These are phyloP conservation scores for Pyrrhoderma noxium DNA, from an alignment of 1,284 basidiomycete species.

Conservation along the genomic window DNA sequence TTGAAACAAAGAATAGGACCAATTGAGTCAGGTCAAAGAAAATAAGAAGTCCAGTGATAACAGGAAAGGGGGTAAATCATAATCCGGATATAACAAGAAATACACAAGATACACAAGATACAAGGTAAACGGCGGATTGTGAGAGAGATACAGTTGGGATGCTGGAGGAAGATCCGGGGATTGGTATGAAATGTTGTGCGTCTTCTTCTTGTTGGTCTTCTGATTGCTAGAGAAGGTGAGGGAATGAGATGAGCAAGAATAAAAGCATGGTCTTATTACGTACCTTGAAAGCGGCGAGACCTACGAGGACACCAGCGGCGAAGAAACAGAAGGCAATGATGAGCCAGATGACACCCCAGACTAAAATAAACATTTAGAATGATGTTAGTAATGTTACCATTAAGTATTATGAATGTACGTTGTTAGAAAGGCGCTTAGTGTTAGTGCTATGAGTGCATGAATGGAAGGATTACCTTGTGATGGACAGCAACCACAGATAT, in stretches of 20 bases:
- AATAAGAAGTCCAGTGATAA: background rate
- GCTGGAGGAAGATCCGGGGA: conserved; percentile 9
- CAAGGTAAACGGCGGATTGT: conserved; percentile 3
- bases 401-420: conserved; percentile 9
- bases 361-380: too few species aligned
- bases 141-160: conserved; percentile 1
- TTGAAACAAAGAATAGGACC: background rate
- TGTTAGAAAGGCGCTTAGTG: background rate
- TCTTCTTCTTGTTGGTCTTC: conserved; percentile 14
- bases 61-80: background rate
- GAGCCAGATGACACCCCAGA: conserved; percentile 90
- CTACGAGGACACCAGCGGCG: conserved; percentile 73
- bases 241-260: background rate
- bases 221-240: conserved; percentile 8
- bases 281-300: conserved; percentile 83
- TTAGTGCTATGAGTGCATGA: too few species aligned
- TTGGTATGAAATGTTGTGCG: conserved; percentile 13
- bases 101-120: background rate
- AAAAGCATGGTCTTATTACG: too few species aligned
- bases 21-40: background rate
- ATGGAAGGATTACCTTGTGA: conserved; percentile 42
- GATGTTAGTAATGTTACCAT: conserved; percentile 4
- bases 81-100: conserved; percentile 8
- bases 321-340: conserved; percentile 80
- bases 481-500: conserved; percentile 77